Percentiles rank a stretch among this genome's conserved stretches.
phyloP scores from a whole-genome alignment of 257 asterid species.

The Przewalskia tangutica region DNA sequence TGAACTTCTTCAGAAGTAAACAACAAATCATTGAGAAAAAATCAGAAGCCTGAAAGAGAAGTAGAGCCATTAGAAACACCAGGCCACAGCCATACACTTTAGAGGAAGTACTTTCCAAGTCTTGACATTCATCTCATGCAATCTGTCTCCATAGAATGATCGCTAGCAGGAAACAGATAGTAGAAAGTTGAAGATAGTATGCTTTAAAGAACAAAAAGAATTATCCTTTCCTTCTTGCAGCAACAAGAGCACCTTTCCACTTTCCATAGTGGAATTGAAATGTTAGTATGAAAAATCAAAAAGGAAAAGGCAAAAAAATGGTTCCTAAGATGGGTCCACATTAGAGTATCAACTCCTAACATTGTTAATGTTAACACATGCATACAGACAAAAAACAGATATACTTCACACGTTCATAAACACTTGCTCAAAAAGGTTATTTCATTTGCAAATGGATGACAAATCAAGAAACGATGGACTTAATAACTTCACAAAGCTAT shows the following conservation, averaged over 20 bases:
- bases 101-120: neutral
- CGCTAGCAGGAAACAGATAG: neutral
- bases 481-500: conserved; percentile 1
- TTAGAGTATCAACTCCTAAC: neutral
- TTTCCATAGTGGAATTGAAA: neutral
- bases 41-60: neutral
- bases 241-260: neutral
- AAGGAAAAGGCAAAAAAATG: neutral
- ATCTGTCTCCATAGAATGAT: neutral
- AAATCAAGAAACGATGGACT: neutral
- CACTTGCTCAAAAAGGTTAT: neutral
- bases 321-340: neutral
- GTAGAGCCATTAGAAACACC: neutral
- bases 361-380: neutral
- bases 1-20: neutral
- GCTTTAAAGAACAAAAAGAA: neutral
- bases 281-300: neutral
- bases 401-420: neutral
- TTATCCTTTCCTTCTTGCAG: neutral
- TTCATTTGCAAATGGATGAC: neutral
- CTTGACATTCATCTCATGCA: neutral
- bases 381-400: neutral
- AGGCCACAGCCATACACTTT: neutral
- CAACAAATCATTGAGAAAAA: neutral
- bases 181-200: neutral